phyloP scores from a whole-genome alignment of 169 alveolate species.

The Eimeria praecox region DNA sequence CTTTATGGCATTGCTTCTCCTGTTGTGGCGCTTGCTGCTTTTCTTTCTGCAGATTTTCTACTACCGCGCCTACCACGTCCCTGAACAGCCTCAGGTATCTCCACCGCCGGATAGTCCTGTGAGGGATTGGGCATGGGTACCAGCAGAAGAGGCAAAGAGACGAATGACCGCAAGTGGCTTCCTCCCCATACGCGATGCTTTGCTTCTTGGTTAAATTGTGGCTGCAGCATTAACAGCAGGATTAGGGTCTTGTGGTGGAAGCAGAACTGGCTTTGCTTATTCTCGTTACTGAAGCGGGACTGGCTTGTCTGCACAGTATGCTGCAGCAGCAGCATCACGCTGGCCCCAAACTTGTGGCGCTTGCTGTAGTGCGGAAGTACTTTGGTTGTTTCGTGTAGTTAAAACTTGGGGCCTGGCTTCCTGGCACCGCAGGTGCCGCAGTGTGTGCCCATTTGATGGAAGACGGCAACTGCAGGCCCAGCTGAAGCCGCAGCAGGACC shows the following conservation, averaged over 20 bases:
- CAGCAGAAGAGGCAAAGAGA: slow-evolving; percentile 62
- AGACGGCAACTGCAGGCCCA: not conserved
- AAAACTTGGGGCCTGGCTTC: not conserved
- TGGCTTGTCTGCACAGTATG: not conserved
- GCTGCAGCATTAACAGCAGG: not conserved
- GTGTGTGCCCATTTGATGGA: not conserved
- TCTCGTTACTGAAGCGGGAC: not conserved
- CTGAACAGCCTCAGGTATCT: slow-evolving; percentile 69
- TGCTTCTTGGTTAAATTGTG: slow-evolving; percentile 52
- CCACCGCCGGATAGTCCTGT: slow-evolving; percentile 72
- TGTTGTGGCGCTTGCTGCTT: not conserved
- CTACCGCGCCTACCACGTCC: slow-evolving; percentile 82
- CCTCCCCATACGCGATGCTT: slow-evolving; percentile 38
- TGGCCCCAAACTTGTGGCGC: not conserved
- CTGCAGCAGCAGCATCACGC: not conserved
- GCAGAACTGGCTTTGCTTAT: not conserved
- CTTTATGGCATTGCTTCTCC: not conserved
- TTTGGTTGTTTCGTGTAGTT: not conserved
- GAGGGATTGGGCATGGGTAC: slow-evolving; percentile 81
- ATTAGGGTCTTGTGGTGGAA: not conserved
- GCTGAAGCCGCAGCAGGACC: not conserved
- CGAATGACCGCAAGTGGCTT: slow-evolving; percentile 56
- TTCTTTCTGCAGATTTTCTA: slow-evolving; percentile 73
- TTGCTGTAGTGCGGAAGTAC: not conserved
- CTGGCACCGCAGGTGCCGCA: not conserved